Base-by-base conservation (phyloP, 257 asterid genomes). In the Capsicum chinense region DNA sequence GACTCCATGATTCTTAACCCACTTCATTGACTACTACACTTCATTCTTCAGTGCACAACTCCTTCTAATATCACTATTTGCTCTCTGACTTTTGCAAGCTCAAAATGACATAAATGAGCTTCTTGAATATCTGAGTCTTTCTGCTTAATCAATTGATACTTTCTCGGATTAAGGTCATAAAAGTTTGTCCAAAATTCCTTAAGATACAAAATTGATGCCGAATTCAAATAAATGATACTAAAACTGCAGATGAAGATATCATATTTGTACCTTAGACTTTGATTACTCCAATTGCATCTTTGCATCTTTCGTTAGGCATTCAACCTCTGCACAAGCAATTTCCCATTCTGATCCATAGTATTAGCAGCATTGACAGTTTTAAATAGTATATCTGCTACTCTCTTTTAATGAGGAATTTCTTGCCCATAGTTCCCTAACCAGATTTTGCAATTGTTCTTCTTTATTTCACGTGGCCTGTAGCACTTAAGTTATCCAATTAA, bases 351-450 rank as follows among this genome's bases (percentile, higher is more conserved):
- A 26, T 1, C 93, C 94, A 92, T 92, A 76, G 92, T 92, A 88
- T 90, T 91, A 79, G 98, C 99, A 84, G 95, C 97, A 85, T 89
- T 97, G 67, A 97, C 99, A 54, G 98, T 94, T 90, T 92, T 97
- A 50, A 95, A 89, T 26, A 95, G 92, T 83, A 93, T 94, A 57
- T 93, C 97, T 10, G 97, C 97, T 84, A 95, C 15, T 67, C 87
- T 93, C 97, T 88, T 88, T 93, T 88, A 95, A 91, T 80, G 94
- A 91, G 83, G 97, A 91, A 87, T 95, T 97, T 83, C 97, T 87
- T 50, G 98, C 93, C 48, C 99, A 98, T 60, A 95, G 48, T 56
- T 94, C 8, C 56, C 56, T 50, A 11, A 50, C 56, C 99, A 95
- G 87, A 87, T 91, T 92, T 86, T 95, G 98, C 87, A 95, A 92